Evolutionary conservation across 176 grass and related monocot genomes (phyloP).

Genomic region (Oryza longistaminata): DNA sequence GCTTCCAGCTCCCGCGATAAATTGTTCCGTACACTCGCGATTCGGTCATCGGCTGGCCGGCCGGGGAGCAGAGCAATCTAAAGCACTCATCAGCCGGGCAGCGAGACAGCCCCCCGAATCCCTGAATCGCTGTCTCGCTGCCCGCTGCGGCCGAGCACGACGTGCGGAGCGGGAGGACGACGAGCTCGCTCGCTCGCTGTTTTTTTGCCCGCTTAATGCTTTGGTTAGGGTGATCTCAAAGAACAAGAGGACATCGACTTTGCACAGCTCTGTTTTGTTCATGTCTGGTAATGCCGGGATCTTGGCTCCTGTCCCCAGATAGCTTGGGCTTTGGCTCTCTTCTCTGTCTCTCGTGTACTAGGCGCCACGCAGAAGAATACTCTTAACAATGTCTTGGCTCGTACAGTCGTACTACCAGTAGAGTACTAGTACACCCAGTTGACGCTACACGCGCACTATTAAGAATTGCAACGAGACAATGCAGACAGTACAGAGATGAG

Average conservation of each 20-base stretch:
- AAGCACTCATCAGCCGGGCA: neutral
- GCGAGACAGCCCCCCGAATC: neutral
- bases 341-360: neutral
- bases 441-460: neutral
- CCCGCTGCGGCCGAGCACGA: neutral
- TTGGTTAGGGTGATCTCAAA: neutral
- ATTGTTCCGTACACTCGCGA: neutral
- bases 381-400: neutral
- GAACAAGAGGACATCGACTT: neutral
- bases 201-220: neutral
- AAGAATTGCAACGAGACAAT: neutral
- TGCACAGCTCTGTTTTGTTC: neutral
- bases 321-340: neutral
- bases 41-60: neutral
- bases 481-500: neutral
- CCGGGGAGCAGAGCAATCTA: slow-evolving; percentile 18
- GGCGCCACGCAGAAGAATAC: neutral
- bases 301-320: neutral
- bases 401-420: neutral
- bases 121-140: slow-evolving; percentile 21
- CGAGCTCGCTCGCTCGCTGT: neutral
- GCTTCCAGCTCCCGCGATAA: neutral
- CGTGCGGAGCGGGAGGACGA: neutral
- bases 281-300: slow-evolving; percentile 6
- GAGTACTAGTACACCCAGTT: no score